These are phyloP conservation scores for Podaxis carcinomalis DNA, from an alignment of 768 basidiomycete genomes.

Conservation along the genomic window DNA sequence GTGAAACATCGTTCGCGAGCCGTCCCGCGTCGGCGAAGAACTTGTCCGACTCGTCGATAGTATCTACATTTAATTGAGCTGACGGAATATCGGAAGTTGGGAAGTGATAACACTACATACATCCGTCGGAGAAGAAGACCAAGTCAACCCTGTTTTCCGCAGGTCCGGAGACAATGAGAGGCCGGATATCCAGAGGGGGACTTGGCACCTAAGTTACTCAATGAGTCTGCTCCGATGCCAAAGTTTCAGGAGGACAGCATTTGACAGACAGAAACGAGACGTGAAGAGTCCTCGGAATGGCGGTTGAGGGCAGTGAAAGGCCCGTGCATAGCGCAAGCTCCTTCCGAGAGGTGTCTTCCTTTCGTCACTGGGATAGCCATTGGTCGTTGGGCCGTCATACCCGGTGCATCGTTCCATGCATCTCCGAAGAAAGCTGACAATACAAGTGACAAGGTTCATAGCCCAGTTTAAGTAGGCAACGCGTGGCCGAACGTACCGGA, in stretches of 20 bases:
- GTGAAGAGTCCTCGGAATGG: neutral
- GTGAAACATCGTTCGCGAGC: slow-evolving; percentile 64
- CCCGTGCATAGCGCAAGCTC: slow-evolving; percentile 5
- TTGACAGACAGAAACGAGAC: slow-evolving; percentile 3
- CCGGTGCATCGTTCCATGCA: neutral
- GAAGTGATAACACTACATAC: slow-evolving; percentile 35
- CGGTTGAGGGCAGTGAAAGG: neutral
- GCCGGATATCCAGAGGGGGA: slow-evolving; percentile 50
- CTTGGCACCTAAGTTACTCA: neutral
- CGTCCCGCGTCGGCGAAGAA: slow-evolving; percentile 64
- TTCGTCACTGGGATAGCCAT: neutral
- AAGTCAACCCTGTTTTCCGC: slow-evolving; percentile 66
- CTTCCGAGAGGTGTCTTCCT: neutral
- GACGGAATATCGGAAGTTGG: neutral
- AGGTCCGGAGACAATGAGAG: slow-evolving; percentile 58
- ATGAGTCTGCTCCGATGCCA: neutral
- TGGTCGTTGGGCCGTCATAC: neutral
- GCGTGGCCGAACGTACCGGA: slow-evolving; percentile 6
- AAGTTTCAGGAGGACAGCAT: neutral
- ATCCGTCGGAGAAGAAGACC: slow-evolving; percentile 77
- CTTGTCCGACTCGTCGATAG: slow-evolving; percentile 49
- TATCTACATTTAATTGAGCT: slow-evolving; percentile 35
- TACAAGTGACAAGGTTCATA: neutral
- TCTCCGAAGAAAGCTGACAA: slow-evolving; percentile 4
- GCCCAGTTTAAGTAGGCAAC: neutral